These are phyloP conservation scores for Nemania serpens DNA, from an alignment of 2,329 filamentous ascomycete species.

Conservation along the genomic window DNA sequence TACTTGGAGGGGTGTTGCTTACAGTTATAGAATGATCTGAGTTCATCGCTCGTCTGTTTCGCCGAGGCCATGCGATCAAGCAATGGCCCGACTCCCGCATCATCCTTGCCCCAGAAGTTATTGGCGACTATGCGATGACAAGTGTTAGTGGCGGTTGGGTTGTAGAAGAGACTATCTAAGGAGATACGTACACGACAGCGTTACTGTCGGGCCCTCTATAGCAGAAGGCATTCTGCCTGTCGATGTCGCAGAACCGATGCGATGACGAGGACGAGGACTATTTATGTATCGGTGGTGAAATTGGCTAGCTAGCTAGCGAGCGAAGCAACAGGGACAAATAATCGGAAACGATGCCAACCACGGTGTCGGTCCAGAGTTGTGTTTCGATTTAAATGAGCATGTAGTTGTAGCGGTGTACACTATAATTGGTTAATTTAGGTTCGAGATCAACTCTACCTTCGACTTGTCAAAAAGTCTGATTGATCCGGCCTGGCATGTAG, in stretches of 20 bases:
- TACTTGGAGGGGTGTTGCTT: slow-evolving; percentile 27
- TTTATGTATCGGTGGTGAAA: neutral
- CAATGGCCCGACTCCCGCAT: slow-evolving; percentile 90
- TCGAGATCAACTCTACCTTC: neutral
- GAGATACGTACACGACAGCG: slow-evolving; percentile 37
- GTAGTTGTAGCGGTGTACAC: no score
- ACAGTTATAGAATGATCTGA: slow-evolving; percentile 89
- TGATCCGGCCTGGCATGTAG: neutral
- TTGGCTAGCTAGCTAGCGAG: neutral
- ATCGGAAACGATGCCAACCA: no score
- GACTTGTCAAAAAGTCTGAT: neutral
- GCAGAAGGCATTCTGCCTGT: slow-evolving; percentile 31
- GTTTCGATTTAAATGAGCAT: no score
- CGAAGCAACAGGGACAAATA: no score
- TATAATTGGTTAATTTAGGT: neutral
- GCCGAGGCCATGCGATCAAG: slow-evolving; percentile 93
- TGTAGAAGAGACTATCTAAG: neutral
- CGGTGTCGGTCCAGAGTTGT: no score
- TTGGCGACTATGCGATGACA: slow-evolving; percentile 73
- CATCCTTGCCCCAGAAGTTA: slow-evolving; percentile 99
- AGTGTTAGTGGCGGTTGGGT: slow-evolving; percentile 23
- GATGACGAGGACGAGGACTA: slow-evolving; percentile 28
- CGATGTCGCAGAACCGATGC: no score
- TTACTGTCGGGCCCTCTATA: slow-evolving; percentile 33
- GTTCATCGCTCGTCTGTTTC: slow-evolving; percentile 92